A percentile compares a stretch with the other conserved stretches of the same genome.
Evolutionary conservation across 129 eudicot genomes (phyloP).

Genomic region (Chrysanthemum makinoi): DNA sequence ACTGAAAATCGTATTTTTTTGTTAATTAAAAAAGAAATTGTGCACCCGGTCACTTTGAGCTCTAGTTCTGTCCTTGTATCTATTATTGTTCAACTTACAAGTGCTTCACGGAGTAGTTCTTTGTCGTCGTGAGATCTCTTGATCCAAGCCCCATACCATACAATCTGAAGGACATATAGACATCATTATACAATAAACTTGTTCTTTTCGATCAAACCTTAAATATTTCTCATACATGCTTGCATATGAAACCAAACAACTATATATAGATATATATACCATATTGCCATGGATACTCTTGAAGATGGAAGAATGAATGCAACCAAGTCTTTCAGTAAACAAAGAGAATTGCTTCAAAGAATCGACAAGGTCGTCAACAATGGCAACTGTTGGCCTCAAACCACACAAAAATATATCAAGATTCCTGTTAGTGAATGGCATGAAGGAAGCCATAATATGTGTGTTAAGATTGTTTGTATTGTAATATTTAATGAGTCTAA

Average conservation of each 20-base stretch:
- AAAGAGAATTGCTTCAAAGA: conserved; percentile 46
- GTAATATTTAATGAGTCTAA: background rate
- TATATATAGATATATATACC: conserved; percentile 34
- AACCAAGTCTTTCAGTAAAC: conserved; percentile 57
- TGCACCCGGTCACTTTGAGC: no score
- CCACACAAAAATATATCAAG: conserved; percentile 49
- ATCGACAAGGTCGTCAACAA: conserved; percentile 50
- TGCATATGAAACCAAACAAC: no score
- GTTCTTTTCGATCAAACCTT: background rate
- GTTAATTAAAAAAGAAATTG: no score
- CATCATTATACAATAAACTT: background rate
- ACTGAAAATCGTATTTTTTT: background rate
- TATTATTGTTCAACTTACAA: conserved; percentile 43
- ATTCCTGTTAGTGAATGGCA: conserved; percentile 62
- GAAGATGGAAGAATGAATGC: conserved; percentile 61
- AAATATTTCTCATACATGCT: background rate
- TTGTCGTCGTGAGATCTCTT: conserved; percentile 56
- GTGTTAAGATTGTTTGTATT: background rate
- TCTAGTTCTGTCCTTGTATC: no score
- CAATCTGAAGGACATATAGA: conserved; percentile 36
- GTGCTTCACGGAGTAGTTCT: conserved; percentile 37
- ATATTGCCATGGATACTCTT: conserved; percentile 75
- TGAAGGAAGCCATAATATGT: conserved; percentile 50
- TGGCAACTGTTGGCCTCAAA: conserved; percentile 54
- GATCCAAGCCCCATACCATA: conserved; percentile 87